Evolutionary conservation across 139 green algal species (phyloP).

Genomic region (Micractinium conductrix): DNA sequence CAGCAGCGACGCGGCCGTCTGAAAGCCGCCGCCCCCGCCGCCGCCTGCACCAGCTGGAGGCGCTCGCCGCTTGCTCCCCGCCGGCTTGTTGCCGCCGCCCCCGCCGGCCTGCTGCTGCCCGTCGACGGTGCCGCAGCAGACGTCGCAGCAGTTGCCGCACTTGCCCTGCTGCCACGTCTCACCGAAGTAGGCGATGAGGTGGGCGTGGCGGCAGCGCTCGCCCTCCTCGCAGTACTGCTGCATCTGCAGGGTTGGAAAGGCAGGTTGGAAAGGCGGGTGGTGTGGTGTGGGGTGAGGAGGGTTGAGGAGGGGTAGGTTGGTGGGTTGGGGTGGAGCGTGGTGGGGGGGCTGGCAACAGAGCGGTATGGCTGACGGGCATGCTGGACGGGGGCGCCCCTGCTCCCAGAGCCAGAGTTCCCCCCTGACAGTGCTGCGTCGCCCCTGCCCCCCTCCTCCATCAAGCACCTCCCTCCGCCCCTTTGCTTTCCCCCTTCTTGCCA

Average conservation of each 20-base stretch:
- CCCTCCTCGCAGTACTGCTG: slow-evolving; percentile 52
- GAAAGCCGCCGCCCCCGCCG: background rate
- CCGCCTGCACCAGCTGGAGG: no score
- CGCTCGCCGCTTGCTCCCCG: no score
- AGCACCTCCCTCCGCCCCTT: background rate
- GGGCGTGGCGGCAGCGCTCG: slow-evolving; percentile 54
- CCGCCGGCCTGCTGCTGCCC: background rate
- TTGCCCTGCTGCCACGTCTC: slow-evolving; percentile 9
- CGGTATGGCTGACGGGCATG: background rate
- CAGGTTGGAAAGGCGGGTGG: background rate
- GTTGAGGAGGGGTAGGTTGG: no score
- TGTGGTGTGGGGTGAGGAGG: no score
- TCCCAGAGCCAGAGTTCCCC: background rate
- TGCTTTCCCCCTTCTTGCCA: background rate
- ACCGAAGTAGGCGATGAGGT: slow-evolving; percentile 47
- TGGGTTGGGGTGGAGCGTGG: no score
- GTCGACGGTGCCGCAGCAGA: background rate
- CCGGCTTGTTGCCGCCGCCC: no score
- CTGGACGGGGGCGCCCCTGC: background rate
- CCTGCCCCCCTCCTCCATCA: background rate
- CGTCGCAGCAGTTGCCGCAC: slow-evolving; percentile 19
- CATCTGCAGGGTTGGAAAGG: slow-evolving; percentile 32
- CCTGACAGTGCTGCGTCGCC: no score
- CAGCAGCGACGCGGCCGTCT: background rate
- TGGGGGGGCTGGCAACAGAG: no score